A percentile compares a stretch with the other conserved stretches of the same genome.
Conservation (phyloP, 352 stramenopile genomes). For the Lagenidium giganteum region DNA sequence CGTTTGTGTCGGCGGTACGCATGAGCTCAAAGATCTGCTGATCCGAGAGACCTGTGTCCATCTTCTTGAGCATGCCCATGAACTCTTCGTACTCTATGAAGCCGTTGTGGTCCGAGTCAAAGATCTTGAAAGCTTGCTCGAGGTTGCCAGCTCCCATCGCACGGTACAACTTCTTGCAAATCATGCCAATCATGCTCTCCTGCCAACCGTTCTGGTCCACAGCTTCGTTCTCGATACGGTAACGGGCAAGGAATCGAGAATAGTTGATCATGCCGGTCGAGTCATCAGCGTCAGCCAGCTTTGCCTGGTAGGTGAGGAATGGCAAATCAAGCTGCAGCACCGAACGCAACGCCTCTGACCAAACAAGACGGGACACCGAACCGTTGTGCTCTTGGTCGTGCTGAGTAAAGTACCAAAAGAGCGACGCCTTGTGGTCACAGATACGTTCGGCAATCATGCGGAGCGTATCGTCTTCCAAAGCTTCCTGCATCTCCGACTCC, state of each 20-base stretch:
- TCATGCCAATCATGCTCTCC: conserved; percentile 85
- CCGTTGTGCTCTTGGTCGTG: conserved; percentile 89
- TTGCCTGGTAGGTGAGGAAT: conserved; percentile 87
- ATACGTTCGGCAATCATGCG: conserved; percentile 93
- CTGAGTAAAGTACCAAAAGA: conserved; percentile 94
- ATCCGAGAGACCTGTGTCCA: conserved; percentile 90
- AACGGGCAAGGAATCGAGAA: conserved; percentile 90
- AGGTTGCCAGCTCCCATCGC: conserved; percentile 88
- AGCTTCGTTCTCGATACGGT: conserved; percentile 87
- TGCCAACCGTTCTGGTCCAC: conserved; percentile 87
- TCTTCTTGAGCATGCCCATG: conserved; percentile 83
- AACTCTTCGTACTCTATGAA: conserved; percentile 95
- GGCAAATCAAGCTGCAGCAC: conserved; percentile 90
- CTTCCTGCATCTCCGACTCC: conserved; percentile 65
- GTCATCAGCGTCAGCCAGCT: conserved; percentile 83
- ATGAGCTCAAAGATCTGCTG: conserved; percentile 92
- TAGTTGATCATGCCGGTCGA: conserved; percentile 87
- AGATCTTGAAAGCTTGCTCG: conserved; percentile 88
- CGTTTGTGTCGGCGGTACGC: conserved; percentile 89
- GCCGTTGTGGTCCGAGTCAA: conserved; percentile 86
- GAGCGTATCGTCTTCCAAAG: conserved; percentile 86
- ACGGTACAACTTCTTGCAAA: conserved; percentile 91
- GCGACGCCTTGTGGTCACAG: conserved; percentile 86
- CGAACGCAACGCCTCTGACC: conserved; percentile 87
- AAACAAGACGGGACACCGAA: conserved; percentile 79